Conservation (phyloP, 129 eudicot species). For the Silybum marianum region DNA sequence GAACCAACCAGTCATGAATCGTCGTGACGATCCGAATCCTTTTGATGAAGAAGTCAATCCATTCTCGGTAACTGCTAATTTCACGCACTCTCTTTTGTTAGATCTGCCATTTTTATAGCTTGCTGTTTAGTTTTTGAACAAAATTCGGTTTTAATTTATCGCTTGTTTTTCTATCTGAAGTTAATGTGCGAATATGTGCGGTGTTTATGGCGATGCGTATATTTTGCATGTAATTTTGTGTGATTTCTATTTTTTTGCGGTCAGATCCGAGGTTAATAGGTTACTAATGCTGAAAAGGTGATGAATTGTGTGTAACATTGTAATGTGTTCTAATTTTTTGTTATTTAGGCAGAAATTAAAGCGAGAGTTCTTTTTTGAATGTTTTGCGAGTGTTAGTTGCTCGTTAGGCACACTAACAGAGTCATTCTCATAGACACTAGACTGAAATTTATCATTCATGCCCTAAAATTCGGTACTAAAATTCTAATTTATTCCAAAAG, state of each 20-base stretch:
- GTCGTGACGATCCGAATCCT: background rate
- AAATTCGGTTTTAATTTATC: background rate
- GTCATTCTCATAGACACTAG: background rate
- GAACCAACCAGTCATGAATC: background rate
- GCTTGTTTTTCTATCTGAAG: background rate
- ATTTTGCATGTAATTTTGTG: background rate
- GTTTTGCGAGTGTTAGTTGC: background rate
- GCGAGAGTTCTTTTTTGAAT: background rate
- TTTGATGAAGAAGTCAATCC: slow-evolving; percentile 14
- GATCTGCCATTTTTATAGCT: slow-evolving; percentile 2
- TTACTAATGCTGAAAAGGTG: background rate
- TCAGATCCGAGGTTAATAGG: background rate
- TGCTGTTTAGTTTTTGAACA: background rate
- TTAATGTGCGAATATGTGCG: background rate
- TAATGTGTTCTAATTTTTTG: background rate
- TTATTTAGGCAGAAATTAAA: background rate
- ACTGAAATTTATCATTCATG: background rate
- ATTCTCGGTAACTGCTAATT: slow-evolving; percentile 6
- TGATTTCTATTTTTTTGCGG: background rate
- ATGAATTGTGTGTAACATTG: background rate
- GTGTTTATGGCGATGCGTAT: background rate
- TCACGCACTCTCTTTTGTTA: background rate
- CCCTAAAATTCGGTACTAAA: background rate
- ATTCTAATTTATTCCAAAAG: background rate
- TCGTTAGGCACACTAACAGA: slow-evolving; percentile 2